Percentiles rank a stretch among this genome's conserved stretches.
Evolutionary conservation across 495 filamentous ascomycete species (phyloP).

Genomic region (Xylaria nigripes): DNA sequence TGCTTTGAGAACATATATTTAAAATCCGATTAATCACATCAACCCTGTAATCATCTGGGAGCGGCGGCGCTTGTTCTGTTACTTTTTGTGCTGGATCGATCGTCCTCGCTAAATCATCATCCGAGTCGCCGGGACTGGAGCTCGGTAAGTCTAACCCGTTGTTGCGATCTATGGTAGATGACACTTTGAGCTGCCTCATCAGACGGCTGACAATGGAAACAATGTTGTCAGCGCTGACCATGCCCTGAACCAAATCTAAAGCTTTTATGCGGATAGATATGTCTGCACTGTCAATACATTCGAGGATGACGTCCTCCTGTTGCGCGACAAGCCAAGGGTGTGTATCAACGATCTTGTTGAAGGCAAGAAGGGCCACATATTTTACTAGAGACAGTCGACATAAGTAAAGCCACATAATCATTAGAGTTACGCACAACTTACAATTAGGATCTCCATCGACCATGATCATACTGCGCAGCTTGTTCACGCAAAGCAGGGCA

Average conservation of each 20-base stretch:
- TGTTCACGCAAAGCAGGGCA: conserved; percentile 84
- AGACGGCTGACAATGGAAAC: conserved; percentile 76
- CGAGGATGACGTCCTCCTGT: conserved; percentile 91
- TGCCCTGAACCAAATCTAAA: conserved; percentile 79
- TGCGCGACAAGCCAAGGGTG: conserved; percentile 79
- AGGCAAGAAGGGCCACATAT: conserved; percentile 92
- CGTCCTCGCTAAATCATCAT: conserved; percentile 44
- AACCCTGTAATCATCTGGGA: conserved; percentile 75
- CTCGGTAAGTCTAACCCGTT: conserved; percentile 21
- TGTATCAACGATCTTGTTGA: conserved; percentile 84
- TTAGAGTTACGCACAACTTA: conserved; percentile 38
- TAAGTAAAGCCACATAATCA: conserved; percentile 1
- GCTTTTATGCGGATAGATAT: conserved; percentile 94
- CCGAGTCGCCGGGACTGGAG: conserved; percentile 36
- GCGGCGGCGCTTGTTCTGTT: conserved; percentile 31
- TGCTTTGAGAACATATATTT: conserved; percentile 84
- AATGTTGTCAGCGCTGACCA: conserved; percentile 81
- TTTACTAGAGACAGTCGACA: conserved; percentile 54
- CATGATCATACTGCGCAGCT: conserved; percentile 87
- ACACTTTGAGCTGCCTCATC: conserved; percentile 67
- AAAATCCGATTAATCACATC: conserved; percentile 73
- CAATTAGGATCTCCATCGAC: conserved; percentile 87
- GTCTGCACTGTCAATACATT: conserved; percentile 90
- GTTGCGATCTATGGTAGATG: conserved; percentile 31
- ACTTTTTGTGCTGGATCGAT: conserved; percentile 27